Evolutionary conservation across 2,329 filamentous ascomycete genomes (phyloP).

Genomic region (Alternaria triticimaculans): DNA sequence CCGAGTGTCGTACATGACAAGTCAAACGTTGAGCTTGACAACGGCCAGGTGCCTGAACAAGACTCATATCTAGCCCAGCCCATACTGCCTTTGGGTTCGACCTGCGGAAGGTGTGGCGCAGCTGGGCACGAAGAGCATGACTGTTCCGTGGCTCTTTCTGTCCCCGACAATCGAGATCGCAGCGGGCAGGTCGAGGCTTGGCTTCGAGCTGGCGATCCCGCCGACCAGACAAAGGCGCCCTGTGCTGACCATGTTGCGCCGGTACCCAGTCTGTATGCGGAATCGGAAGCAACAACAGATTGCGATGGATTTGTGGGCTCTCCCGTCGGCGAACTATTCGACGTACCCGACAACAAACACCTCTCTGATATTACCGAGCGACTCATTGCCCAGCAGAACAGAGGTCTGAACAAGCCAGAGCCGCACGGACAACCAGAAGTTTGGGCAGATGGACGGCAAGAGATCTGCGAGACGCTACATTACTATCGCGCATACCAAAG

Average conservation of each 20-base stretch:
- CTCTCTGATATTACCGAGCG: constrained; percentile 20
- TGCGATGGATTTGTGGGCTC: neutral
- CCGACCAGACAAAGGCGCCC: neutral
- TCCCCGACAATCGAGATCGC: neutral
- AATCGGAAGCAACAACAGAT: constrained; percentile 10
- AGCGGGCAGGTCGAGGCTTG: neutral
- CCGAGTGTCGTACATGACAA: neutral
- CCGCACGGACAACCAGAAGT: constrained; percentile 55
- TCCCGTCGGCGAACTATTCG: neutral
- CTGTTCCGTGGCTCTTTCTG: neutral
- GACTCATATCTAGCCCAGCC: neutral
- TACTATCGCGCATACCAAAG: constrained; percentile 69
- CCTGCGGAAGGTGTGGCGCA: neutral
- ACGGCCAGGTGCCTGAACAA: neutral
- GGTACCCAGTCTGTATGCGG: neutral
- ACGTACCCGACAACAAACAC: neutral
- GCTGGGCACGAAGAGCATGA: neutral
- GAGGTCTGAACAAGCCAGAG: constrained; percentile 38
- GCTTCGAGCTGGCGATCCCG: neutral
- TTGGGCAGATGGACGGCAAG: constrained; percentile 65
- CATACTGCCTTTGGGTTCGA: neutral
- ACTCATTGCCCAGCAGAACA: constrained; percentile 17
- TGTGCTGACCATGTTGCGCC: neutral
- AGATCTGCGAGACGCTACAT: constrained; percentile 67
- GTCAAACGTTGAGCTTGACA: neutral